These are phyloP conservation scores for Entomortierella parvispora DNA, from an alignment of 192 early-diverging fungal genomes.

Conservation along the genomic window DNA sequence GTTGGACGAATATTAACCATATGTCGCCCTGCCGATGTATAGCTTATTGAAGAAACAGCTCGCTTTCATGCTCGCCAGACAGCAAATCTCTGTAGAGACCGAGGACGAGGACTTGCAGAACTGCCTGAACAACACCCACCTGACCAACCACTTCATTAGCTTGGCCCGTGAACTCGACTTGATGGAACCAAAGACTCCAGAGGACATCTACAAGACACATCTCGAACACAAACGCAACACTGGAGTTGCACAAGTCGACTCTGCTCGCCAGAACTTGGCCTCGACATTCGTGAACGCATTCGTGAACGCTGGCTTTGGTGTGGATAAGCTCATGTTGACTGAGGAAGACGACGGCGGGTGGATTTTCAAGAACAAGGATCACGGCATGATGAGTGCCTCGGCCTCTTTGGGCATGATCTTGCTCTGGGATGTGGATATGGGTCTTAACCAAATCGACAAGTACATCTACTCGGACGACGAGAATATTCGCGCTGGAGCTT, in stretches of 20 bases:
- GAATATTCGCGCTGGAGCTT: conserved; percentile 89
- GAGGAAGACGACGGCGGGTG: conserved; percentile 79
- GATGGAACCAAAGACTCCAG: conserved; percentile 94
- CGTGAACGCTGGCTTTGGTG: conserved; percentile 96
- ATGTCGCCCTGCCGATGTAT: conserved; percentile 1
- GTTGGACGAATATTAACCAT: background rate
- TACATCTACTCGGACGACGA: conserved; percentile 91
- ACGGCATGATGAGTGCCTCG: conserved; percentile 94
- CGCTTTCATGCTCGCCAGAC: conserved; percentile 92
- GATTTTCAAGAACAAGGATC: conserved; percentile 99
- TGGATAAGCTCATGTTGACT: conserved; percentile 90
- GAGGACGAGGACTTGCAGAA: conserved; percentile 88
- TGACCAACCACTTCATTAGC: conserved; percentile 89
- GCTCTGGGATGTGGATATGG: conserved; percentile 95
- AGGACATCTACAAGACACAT: conserved; percentile 98
- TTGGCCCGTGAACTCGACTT: conserved; percentile 94
- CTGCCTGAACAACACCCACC: conserved; percentile 88
- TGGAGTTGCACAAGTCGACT: conserved; percentile 80
- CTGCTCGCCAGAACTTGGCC: conserved; percentile 94
- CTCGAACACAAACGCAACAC: conserved; percentile 86
- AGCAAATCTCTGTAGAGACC: conserved; percentile 83
- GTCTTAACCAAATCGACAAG: conserved; percentile 93
- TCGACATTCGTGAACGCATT: conserved; percentile 99
- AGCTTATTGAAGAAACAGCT: conserved; percentile 93
- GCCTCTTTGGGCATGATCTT: conserved; percentile 94